Base-by-base conservation (phyloP, 805 yeast species). In the Spathaspora sp. region DNA sequence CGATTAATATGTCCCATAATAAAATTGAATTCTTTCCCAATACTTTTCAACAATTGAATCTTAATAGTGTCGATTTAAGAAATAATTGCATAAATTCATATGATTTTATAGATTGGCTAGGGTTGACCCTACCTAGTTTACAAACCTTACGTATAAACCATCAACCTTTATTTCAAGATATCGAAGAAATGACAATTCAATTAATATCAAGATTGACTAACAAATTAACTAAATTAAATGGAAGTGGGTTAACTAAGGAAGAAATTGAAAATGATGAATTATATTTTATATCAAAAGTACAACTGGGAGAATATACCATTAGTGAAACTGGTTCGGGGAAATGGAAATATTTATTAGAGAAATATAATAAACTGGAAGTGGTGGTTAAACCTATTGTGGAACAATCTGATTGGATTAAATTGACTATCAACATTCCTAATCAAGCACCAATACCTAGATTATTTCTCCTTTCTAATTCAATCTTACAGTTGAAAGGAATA, bases 201-300 rank as follows among this genome's bases (percentile, higher is more conserved):
- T 56, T 80, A 2, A 73, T 86, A 17, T 84, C 83, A 1, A 66
- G 87, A 23, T 65, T 72, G 5, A 18, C 39, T 46, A 11, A 23
- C 12, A 69, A 1, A 49, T 54, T 0, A 43, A 86, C 1, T 40
- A 67, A 65, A 20, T 65, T 90, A 12, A 83, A 91, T 60, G 96
- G 96, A 0, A 75, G 83, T 0, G 48, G 38, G 0, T 67, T 89
- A 8, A 60, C 69, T 2, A 50, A 44, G 0, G 73, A 66, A 1
- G 87, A 83, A 47, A 72, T 90, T 16, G 56, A 52, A 5, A 87
- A 85, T 56, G 86, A 88, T 0, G 96, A 90, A 62, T 62, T 87
- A 4, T 89, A 79, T 60, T 83, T 87, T 53, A 69, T 87, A 28
- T 73, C 83, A 5, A 75, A 75, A 54, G 80, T 87, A 0, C 61